Base-by-base conservation (phyloP, 2,329 filamentous ascomycete species). In the Claviceps pusilla region DNA sequence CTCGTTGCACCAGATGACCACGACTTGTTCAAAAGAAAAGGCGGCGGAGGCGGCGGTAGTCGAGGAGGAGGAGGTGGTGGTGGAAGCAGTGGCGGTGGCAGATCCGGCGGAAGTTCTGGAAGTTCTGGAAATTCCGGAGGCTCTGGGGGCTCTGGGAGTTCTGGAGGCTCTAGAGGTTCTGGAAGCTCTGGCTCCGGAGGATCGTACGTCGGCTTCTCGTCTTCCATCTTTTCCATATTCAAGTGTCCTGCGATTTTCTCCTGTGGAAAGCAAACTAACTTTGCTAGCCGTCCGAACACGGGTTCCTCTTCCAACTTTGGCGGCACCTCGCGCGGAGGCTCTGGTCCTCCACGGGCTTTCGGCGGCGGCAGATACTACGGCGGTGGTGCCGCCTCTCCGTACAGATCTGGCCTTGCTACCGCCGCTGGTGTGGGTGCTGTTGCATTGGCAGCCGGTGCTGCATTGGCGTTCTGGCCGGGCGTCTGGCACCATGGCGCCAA, bases 281-380 rank as follows among this genome's bases (percentile, higher is more conserved):
- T 46, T 45, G 48, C 37, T 11, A 67, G 69, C 39, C 63, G 67
- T 54, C 62, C 65, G 35, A 65, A 63, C 54, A 61, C 61, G 24
- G 52, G 53, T 4, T 31, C 59, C n/a, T 55, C 43, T 43, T 72
- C 68, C 51, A 74, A 71, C 55, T 37, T 61, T 0, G 79, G 79
- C 59, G 79, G 79, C 50, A 64, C 68, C 9, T 83, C 83, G 3
- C 73, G 68, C 4, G 68, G 72, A 7, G 83, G 84, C 56, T 78
- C 76, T 52, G 83, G 84, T 16, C 69, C 76, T 1, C 61, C 70
- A 16, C 80, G 79, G 3, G 57, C 63, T 0, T 88, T 77, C 61
- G 83, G 80, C 48, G 80, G 81, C 42, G 82, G 83, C 7, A 61
- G 64, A 52, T 86, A 76, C 66, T 89, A 89, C 63, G 77, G 78